A percentile compares a stretch with the other conserved stretches of the same genome.
These are phyloP conservation scores for Metarhizium humberi DNA, from an alignment of 2,329 filamentous ascomycete species.

Conservation along the genomic window DNA sequence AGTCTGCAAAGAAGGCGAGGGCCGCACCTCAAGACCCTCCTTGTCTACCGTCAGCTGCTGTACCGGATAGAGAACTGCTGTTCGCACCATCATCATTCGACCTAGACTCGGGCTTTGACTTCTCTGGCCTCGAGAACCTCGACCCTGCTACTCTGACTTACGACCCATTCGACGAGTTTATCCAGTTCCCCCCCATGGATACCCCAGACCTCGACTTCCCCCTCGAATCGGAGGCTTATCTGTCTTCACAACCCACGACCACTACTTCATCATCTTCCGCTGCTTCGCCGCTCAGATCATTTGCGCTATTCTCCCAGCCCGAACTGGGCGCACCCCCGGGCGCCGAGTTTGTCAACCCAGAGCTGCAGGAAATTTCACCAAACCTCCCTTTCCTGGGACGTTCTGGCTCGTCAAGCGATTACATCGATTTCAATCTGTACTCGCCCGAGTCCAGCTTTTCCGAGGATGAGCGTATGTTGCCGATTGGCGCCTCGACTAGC, in stretches of 20 bases:
- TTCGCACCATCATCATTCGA: constrained; percentile 7
- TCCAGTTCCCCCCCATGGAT: constrained; percentile 30
- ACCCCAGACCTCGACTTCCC: constrained; percentile 36
- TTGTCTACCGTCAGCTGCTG: constrained; percentile 11
- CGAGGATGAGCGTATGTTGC: constrained; percentile 36
- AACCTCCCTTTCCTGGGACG: constrained; percentile 29
- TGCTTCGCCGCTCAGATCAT: constrained; percentile 15
- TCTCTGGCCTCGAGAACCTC: constrained; percentile 13
- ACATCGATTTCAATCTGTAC: constrained; percentile 47
- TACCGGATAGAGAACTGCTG: neutral
- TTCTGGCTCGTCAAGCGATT: constrained; percentile 22
- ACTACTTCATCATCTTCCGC: constrained; percentile 15
- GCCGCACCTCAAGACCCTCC: constrained; percentile 10
- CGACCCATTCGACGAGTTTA: constrained; percentile 36
- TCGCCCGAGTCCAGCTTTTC: constrained; percentile 39
- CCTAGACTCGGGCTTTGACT: constrained; percentile 12
- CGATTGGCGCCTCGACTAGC: constrained; percentile 13
- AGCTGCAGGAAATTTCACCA: constrained; percentile 3
- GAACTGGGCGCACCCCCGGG: constrained; percentile 10
- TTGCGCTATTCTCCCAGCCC: constrained; percentile 16
- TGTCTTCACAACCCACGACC: constrained; percentile 25
- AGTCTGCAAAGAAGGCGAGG: constrained; percentile 33
- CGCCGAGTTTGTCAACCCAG: constrained; percentile 1
- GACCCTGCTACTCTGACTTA: constrained; percentile 6
- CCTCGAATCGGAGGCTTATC: constrained; percentile 30